These are phyloP conservation scores for Leucocoprinus birnbaumii DNA, from an alignment of 768 basidiomycete genomes.

Conservation along the genomic window DNA sequence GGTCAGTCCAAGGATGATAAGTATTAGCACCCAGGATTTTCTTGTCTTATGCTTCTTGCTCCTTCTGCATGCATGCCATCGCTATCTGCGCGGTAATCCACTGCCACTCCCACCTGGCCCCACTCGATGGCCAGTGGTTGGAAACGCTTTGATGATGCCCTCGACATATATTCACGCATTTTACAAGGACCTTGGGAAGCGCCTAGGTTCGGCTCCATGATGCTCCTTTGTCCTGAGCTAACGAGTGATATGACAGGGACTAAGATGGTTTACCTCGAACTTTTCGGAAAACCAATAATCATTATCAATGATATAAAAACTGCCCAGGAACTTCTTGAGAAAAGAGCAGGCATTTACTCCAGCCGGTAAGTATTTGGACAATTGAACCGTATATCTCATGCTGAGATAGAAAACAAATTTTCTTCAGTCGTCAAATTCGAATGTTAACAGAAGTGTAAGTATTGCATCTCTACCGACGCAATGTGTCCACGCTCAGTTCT, in stretches of 20 bases:
- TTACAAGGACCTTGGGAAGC: neutral
- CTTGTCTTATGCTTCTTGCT: neutral
- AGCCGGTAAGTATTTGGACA: neutral
- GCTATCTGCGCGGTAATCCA: neutral
- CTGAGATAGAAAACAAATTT: no score
- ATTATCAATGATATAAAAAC: neutral
- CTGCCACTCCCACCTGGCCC: conserved; percentile 8
- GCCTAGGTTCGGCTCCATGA: neutral
- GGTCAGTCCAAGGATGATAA: no score
- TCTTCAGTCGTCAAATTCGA: no score
- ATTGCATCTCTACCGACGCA: neutral
- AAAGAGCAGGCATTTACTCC: conserved; percentile 2
- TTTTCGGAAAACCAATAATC: conserved; percentile 6
- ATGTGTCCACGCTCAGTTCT: neutral
- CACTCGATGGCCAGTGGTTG: conserved; percentile 1
- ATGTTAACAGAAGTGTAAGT: conserved; percentile 1
- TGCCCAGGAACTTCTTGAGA: neutral
- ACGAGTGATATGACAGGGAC: neutral
- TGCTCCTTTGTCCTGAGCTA: neutral
- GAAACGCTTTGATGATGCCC: conserved; percentile 7
- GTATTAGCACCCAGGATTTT: neutral
- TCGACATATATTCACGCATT: neutral
- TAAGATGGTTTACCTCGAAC: conserved; percentile 10
- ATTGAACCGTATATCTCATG: neutral
- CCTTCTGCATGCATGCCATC: neutral